A percentile compares a stretch with the other conserved stretches of the same genome.
phyloP scores from a whole-genome alignment of 495 filamentous ascomycete species.

The Podospora sp. region DNA sequence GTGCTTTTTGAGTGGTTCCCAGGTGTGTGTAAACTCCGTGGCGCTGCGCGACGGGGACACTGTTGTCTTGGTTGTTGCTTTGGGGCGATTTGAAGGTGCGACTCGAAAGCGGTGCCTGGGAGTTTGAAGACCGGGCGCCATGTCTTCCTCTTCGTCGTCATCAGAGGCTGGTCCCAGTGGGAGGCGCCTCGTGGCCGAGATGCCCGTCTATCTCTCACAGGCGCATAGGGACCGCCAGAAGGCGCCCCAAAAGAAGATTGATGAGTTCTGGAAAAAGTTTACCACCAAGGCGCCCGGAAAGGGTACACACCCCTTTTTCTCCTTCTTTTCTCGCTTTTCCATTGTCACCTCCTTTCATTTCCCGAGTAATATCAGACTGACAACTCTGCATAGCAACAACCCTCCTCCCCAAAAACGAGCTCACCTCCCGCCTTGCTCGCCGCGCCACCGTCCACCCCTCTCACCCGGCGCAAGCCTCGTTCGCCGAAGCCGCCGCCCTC shows the following conservation, averaged over 20 bases:
- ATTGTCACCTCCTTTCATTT: neutral
- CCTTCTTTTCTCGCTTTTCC: conserved; percentile 8
- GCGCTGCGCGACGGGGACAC: neutral
- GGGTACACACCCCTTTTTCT: conserved; percentile 34
- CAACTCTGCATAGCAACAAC: conserved; percentile 63
- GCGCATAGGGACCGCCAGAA: conserved; percentile 43
- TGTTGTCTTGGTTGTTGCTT: neutral
- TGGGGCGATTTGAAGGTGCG: neutral
- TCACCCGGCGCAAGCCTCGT: conserved; percentile 58
- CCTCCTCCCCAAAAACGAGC: conserved; percentile 70
- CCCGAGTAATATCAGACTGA: neutral
- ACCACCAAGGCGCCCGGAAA: conserved; percentile 63
- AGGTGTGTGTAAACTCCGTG: neutral
- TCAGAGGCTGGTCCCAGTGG: conserved; percentile 7
- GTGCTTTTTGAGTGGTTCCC: neutral
- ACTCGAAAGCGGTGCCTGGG: too few species aligned
- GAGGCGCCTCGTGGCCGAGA: conserved; percentile 29
- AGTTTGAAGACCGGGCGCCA: neutral
- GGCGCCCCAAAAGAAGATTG: conserved; percentile 69
- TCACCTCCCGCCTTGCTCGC: conserved; percentile 65
- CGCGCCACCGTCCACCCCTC: conserved; percentile 44
- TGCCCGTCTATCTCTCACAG: conserved; percentile 21
- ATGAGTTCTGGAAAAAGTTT: conserved; percentile 81
- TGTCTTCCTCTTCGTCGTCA: conserved; percentile 8
- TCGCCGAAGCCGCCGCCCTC: conserved; percentile 68